Base-by-base conservation (phyloP, 768 basidiomycete species). In the Mycena crocata region DNA sequence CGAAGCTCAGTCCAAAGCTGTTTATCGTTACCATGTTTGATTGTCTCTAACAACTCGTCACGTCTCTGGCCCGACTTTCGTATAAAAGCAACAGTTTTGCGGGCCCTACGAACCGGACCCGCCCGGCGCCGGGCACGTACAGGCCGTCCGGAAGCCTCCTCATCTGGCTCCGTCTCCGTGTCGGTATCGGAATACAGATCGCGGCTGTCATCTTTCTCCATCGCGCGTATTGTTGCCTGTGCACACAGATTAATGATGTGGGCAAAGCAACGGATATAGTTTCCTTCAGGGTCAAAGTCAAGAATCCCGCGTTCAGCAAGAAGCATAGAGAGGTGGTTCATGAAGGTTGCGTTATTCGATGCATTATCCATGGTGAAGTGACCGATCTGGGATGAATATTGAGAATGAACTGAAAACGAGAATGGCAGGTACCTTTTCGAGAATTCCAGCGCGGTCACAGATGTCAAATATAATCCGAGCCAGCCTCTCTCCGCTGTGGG, bases 391-490 rank as follows among this genome's bases (percentile, higher is more conserved):
- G 34, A 44, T 50, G n/a, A n/a, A n/a, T n/a, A n/a, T 32, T 44
- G 40, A 30, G 45, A 44, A 32, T 44, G 50, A 50, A 50, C 28
- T 23, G n/a, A 44, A 39, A 37, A 60, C 30, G 44, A 60, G 44
- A 32, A 57, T 57, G 42, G 54, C 54, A 57, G 42, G 42, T 61
- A 61, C 59, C 40, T 61, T 61, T 35, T 62, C 50, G 30, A 62
- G 26, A 34, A 62, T 62, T 17, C n/a, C 50, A 46, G 60, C 60
- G 28, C 54, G 39, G 24, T 62, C 42, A 32, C 49, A 54, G 30
- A 62, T 62, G 23, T 62, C 17, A 42, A 52, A 62, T 35, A 62
- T 32, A 54, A 62, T 62, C n/a, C 50, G 40, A 42, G 60, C 60
- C 26, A 62, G 15, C 34, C 60, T 51, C 49, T 62, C 50, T 14